Evolutionary conservation across 768 basidiomycete species (phyloP), one percentile per base, ranked within the genome.

Genomic region (Amyloporia xantha): DNA sequence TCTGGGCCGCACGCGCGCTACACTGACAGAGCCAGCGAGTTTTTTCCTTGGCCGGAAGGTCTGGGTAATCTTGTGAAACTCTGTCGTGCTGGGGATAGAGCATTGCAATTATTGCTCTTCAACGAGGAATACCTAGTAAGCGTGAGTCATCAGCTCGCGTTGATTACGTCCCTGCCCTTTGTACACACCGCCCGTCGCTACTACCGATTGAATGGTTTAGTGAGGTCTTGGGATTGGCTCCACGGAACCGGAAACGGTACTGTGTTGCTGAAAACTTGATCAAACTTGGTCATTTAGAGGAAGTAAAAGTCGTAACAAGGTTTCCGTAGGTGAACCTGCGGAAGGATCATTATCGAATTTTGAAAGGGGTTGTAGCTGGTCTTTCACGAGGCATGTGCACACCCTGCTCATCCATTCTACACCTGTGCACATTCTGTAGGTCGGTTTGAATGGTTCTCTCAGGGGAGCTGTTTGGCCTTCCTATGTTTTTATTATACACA

Each of bases 51-150:
- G n/a, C n/a, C n/a, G n/a, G n/a, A n/a, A n/a, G n/a, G n/a, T n/a
- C n/a, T n/a, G n/a, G n/a, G n/a, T n/a, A n/a, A n/a, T n/a, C n/a
- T n/a, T 81, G 78, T 82, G 78, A 82, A 81, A 81, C 78, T 76
- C 74, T 74, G 78, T 81, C 78, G 77, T 82, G 80, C 77, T 82
- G 81, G 83, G 82, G 82, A 84, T 84, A 82, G 84, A 84, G 82
- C 81, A 84, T 84, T 86, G 83, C 80, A 84, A 85, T 84, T 86
- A 84, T 86, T 80, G 83, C 82, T 85, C 84, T 84, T 86, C 82
- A 86, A 85, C 81, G 78, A 84, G 82, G 84, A 85, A 85, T 86
- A 76, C 82, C 81, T 84, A 84, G 84, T 85, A 86, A 83, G 77
- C 78, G 78, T 76, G 78, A 83, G 82, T 86, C 81, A 85, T 84